Base-by-base conservation (phyloP, 2,329 filamentous ascomycete species). In the Diplodia corticola region DNA sequence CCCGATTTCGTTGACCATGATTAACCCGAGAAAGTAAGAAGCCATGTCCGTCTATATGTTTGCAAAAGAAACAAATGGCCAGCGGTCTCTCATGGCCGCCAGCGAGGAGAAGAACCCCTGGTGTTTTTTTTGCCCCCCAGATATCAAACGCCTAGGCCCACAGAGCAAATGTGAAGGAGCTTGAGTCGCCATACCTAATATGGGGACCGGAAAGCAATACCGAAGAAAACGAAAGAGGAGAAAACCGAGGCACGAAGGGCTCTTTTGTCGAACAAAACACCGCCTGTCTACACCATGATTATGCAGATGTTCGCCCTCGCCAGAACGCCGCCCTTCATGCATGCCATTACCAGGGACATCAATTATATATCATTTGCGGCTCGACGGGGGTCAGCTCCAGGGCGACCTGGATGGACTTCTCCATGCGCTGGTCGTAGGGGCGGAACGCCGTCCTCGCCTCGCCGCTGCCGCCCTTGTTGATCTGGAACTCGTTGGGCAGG, bases 401-500 rank as follows among this genome's bases (percentile, higher is more conserved):
- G n/a, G 64, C 64, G 26, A 65, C 54, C 51, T 49, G 30, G 17
- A 65, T 40, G n/a, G 53, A 46, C 50, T 65, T 65, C 15, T 61
- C 57, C 40, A 44, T 33, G 48, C 28, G 37, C 12, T 24, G 20
- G 0, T 75, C 74, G 68, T 73, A 71, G 53, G 76, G 46, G 44
- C 67, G 72, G 50, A 77, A 78, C 66, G 70, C 54, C 2, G 75
- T 78, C 65, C 76, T 66, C 6, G 75, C 75, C 69, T 77, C 75
- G 35, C 64, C 64, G 26, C 48, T 61, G 35, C 64, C 64, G 6
- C 70, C 70, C 44, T 70, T 68, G 65, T 76, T 75, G 26, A 75
- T 68, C 9, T 51, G 69, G 54, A 81, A 78, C 69, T 87, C 84
- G 64, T 86, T 85, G 17, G 88, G 78, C 69, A 86, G 85, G 73